Evolutionary conservation across 495 filamentous ascomycete species (phyloP).

Genomic region (Tuber borchii): DNA sequence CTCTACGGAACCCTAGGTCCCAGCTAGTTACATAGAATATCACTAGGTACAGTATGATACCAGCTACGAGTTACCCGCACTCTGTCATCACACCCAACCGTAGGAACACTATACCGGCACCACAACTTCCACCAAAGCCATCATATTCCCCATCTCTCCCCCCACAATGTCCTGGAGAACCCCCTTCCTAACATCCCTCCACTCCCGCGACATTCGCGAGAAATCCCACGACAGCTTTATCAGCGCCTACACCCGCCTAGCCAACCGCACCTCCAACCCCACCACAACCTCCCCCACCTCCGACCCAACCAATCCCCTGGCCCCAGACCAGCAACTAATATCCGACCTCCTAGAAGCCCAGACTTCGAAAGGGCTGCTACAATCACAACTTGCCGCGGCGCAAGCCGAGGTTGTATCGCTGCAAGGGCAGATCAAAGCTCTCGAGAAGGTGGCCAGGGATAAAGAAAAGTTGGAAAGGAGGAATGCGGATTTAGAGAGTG

Average conservation of each 20-base stretch:
- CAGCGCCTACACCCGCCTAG: conserved; percentile 51
- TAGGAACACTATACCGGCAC: neutral
- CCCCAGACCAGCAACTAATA: conserved; percentile 23
- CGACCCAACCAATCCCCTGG: neutral
- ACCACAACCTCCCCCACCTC: conserved; percentile 6
- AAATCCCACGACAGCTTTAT: conserved; percentile 53
- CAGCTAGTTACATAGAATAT: no score
- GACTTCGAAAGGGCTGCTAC: conserved; percentile 60
- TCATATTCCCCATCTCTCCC: conserved; percentile 18
- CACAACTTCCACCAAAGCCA: conserved; percentile 10
- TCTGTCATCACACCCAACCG: neutral
- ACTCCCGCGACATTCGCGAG: conserved; percentile 53
- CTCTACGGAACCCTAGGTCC: no score
- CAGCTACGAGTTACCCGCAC: no score
- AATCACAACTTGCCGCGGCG: conserved; percentile 54
- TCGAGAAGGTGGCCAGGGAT: conserved; percentile 59
- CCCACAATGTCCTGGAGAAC: conserved; percentile 50
- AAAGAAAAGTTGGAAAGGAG: conserved; percentile 54
- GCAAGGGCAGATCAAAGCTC: conserved; percentile 45
- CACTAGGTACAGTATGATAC: no score
- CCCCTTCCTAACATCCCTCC: conserved; percentile 53
- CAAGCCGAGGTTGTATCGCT: conserved; percentile 43
- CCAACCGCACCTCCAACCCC: conserved; percentile 10
- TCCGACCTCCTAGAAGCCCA: conserved; percentile 68
- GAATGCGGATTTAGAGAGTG: conserved; percentile 74